These are phyloP conservation scores for Trametes villosa DNA, from an alignment of 768 basidiomycete genomes.

Conservation along the genomic window DNA sequence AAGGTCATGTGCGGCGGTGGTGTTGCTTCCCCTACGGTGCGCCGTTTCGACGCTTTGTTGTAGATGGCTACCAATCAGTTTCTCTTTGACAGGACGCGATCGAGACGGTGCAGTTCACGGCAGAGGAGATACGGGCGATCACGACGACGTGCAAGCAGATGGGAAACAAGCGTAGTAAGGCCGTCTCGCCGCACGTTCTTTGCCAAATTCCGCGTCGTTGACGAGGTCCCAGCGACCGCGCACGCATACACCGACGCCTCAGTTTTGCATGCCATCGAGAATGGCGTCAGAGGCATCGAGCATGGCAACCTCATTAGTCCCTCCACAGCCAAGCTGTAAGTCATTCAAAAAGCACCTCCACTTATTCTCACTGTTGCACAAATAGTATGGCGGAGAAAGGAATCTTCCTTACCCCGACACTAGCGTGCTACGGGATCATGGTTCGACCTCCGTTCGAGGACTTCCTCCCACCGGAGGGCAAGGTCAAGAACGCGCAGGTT, in stretches of 20 bases:
- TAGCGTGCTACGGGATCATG: conserved; percentile 48
- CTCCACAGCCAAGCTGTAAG: conserved; percentile 42
- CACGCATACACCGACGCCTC: conserved; percentile 45
- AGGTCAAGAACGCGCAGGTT: conserved; percentile 46
- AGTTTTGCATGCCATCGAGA: conserved; percentile 49
- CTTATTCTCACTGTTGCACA: background rate
- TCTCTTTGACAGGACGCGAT: conserved; percentile 37
- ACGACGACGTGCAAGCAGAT: conserved; percentile 46
- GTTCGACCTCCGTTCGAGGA: conserved; percentile 46
- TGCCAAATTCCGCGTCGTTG: background rate
- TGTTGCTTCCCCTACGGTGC: conserved; percentile 44
- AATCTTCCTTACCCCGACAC: conserved; percentile 49
- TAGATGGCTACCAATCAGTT: background rate
- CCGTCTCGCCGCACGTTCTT: background rate
- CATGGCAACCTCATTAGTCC: conserved; percentile 50
- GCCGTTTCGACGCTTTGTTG: too few species aligned
- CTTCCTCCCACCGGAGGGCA: conserved; percentile 42
- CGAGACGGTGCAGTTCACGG: conserved; percentile 47
- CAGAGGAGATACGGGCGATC: conserved; percentile 48
- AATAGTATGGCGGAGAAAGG: conserved; percentile 45
- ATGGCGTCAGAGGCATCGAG: conserved; percentile 49
- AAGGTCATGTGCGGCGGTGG: conserved; percentile 48
- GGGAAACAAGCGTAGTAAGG: conserved; percentile 43
- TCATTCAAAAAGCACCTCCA: background rate
- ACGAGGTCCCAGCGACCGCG: conserved; percentile 30